A percentile compares a stretch with the other conserved stretches of the same genome.
Evolutionary conservation across 1,139 yeast genomes (phyloP).

Genomic region (Hemisphaericaspora xylanilytica): DNA sequence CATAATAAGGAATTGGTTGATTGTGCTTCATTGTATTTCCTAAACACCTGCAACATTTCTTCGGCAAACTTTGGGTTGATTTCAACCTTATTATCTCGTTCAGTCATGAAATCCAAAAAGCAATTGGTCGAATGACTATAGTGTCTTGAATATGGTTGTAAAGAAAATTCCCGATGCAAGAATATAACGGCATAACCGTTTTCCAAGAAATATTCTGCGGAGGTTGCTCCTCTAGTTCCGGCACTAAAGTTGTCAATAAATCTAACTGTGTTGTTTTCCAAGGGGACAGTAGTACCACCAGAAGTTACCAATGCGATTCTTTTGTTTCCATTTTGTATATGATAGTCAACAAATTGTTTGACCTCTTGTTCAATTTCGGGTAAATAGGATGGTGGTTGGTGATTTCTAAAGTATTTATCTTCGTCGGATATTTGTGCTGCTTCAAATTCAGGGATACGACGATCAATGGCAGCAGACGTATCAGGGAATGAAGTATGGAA

Average conservation of each 20-base stretch:
- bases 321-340: conserved; percentile 35
- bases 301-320: conserved; percentile 81
- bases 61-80: conserved; percentile 61
- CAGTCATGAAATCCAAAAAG: conserved; percentile 78
- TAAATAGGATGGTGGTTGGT: conserved; percentile 73
- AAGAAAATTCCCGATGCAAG: conserved; percentile 85
- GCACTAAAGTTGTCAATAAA: conserved; percentile 97
- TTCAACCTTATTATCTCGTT: conserved; percentile 50
- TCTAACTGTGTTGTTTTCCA: conserved; percentile 93
- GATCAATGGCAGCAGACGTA: conserved; percentile 71
- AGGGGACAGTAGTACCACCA: conserved; percentile 98
- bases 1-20: conserved; percentile 58
- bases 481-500: conserved; percentile 70
- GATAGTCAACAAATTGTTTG: conserved; percentile 54
- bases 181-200: conserved; percentile 89
- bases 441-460: conserved; percentile 72
- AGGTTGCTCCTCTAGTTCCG: conserved; percentile 95
- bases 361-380: conserved; percentile 58
- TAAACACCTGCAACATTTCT: conserved; percentile 62
- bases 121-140: conserved; percentile 83
- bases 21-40: conserved; percentile 62
- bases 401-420: conserved; percentile 67
- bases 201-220: conserved; percentile 87
- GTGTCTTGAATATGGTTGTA: conserved; percentile 87
- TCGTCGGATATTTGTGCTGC: conserved; percentile 76